phyloP scores from a whole-genome alignment of 2,329 filamentous ascomycete species.

The Cordyceps militaris region DNA sequence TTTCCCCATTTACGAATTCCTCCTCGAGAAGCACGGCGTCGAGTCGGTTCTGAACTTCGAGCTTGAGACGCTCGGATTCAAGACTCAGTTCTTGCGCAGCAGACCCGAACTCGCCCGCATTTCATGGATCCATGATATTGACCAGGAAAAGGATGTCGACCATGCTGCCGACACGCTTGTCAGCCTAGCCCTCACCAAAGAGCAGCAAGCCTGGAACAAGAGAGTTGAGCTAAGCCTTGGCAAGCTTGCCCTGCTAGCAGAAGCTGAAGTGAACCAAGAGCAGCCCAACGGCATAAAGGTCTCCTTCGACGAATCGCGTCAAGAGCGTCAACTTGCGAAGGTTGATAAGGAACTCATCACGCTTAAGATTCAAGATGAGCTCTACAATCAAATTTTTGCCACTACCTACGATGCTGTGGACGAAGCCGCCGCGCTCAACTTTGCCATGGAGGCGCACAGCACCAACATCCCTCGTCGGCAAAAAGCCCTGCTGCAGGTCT shows the following conservation, averaged over 20 bases:
- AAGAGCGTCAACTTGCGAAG: constrained; percentile 39
- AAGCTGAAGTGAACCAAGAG: constrained; percentile 31
- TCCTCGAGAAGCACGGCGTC: constrained; percentile 61
- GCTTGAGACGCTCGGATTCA: constrained; percentile 58
- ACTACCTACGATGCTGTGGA: constrained; percentile 69
- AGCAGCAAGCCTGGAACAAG: constrained; percentile 83
- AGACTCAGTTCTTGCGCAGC: constrained; percentile 72
- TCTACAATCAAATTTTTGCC: constrained; percentile 65
- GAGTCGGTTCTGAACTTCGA: constrained; percentile 64
- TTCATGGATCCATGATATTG: constrained; percentile 91
- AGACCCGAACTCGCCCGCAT: constrained; percentile 67
- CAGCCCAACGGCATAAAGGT: constrained; percentile 32
- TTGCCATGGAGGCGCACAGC: constrained; percentile 65
- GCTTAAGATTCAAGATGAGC: constrained; percentile 69
- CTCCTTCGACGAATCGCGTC: constrained; percentile 27
- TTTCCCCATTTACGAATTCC: constrained; percentile 71
- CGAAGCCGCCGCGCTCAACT: constrained; percentile 65
- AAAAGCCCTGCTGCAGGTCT: constrained; percentile 60
- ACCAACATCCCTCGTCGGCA: constrained; percentile 49
- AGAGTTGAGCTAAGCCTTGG: constrained; percentile 86
- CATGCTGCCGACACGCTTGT: constrained; percentile 66
- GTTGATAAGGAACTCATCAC: constrained; percentile 60
- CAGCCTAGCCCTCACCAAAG: constrained; percentile 60
- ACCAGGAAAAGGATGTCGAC: constrained; percentile 65
- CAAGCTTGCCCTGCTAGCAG: constrained; percentile 71